These are phyloP conservation scores for Termitomyces sp. DNA, from an alignment of 768 basidiomycete species.

Conservation along the genomic window DNA sequence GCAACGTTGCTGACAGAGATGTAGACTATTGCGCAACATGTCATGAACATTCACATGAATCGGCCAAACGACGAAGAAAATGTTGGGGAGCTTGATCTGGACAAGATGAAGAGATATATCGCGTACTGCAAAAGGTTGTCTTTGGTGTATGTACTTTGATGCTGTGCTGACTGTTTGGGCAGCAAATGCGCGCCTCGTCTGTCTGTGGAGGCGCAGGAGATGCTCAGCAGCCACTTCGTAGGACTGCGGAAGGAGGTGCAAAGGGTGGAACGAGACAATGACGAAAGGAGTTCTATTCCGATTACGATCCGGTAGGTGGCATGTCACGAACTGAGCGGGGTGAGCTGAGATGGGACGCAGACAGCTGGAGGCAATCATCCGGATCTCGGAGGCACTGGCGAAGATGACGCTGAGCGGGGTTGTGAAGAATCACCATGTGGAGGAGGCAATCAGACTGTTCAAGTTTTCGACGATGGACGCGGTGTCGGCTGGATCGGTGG, in stretches of 20 bases:
- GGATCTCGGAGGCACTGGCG: slow-evolving; percentile 95
- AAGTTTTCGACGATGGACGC: slow-evolving; percentile 99
- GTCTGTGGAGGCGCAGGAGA: slow-evolving; percentile 91
- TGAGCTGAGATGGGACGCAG: slow-evolving; percentile 20
- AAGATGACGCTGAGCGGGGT: slow-evolving; percentile 86
- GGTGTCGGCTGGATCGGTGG: slow-evolving; percentile 88
- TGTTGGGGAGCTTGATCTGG: slow-evolving; percentile 88
- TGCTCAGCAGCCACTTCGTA: slow-evolving; percentile 95
- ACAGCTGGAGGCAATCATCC: slow-evolving; percentile 98
- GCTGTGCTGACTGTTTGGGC: neutral
- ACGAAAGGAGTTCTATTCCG: slow-evolving; percentile 95
- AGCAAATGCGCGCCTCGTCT: slow-evolving; percentile 97
- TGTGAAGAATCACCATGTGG: slow-evolving; percentile 90
- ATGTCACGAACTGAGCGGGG: neutral
- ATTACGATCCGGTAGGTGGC: slow-evolving; percentile 86
- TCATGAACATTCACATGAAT: slow-evolving; percentile 99
- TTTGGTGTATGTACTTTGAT: neutral
- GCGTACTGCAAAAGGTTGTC: slow-evolving; percentile 90
- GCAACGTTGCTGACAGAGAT: neutral
- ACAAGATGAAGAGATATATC: slow-evolving; percentile 98
- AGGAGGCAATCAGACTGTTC: slow-evolving; percentile 97
- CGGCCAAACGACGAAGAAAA: slow-evolving; percentile 67
- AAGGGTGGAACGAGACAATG: slow-evolving; percentile 93
- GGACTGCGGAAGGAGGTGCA: slow-evolving; percentile 89
- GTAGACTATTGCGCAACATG: slow-evolving; percentile 92